A percentile compares a stretch with the other conserved stretches of the same genome.
These are phyloP conservation scores for Macrolepiota albuminosa DNA, from an alignment of 768 basidiomycete genomes.

Conservation along the genomic window DNA sequence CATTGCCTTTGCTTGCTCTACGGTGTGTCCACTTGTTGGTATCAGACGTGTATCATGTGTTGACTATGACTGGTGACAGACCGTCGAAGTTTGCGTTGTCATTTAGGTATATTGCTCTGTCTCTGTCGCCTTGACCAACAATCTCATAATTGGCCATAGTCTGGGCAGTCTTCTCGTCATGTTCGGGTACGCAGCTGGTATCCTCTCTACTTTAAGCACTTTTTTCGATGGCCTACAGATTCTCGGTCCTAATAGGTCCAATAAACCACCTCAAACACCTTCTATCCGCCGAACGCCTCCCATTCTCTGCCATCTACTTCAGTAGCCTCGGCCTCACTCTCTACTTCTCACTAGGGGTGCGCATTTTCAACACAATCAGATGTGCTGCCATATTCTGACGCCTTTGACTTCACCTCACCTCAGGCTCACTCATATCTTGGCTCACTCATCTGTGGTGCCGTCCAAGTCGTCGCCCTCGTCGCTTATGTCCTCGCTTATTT, in stretches of 20 bases:
- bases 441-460: constrained; percentile 73
- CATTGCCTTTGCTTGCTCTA: constrained; percentile 52
- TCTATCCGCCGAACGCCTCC: constrained; percentile 74
- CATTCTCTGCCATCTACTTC: constrained; percentile 83
- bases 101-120: constrained; percentile 51
- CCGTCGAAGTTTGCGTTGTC: constrained; percentile 90
- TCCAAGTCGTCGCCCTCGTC: constrained; percentile 84
- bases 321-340: constrained; percentile 79
- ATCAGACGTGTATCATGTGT: constrained; percentile 6
- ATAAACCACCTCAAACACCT: constrained; percentile 90
- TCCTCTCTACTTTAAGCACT: background rate
- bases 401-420: background rate
- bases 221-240: constrained; percentile 34
- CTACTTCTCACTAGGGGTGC: constrained; percentile 86
- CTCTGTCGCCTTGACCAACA: background rate
- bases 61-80: constrained; percentile 35
- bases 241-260: constrained; percentile 85
- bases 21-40: constrained; percentile 24
- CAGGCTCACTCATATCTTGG: constrained; percentile 84
- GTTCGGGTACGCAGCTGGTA: constrained; percentile 64
- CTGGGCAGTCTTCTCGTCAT: constrained; percentile 91
- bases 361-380: constrained; percentile 19
- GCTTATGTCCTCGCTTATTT: constrained; percentile 94
- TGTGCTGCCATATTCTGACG: background rate
- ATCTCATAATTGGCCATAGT: constrained; percentile 31